Evolutionary conservation across 495 filamentous ascomycete genomes (phyloP).

Genomic region (Aspergillus hancockii): DNA sequence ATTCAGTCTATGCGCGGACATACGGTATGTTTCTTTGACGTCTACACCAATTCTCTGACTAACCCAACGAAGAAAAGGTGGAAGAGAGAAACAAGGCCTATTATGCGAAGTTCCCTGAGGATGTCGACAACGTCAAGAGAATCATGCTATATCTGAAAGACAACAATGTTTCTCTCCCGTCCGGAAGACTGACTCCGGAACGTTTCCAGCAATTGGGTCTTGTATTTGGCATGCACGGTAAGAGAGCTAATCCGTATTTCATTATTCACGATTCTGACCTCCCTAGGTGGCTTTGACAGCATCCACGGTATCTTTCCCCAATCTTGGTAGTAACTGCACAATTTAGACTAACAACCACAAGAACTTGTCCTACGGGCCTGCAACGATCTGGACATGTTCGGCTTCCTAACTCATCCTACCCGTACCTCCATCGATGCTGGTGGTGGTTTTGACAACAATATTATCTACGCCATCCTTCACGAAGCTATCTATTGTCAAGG

Average conservation of each 20-base stretch:
- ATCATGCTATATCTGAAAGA: constrained; percentile 63
- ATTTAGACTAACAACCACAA: constrained; percentile 22
- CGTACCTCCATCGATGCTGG: constrained; percentile 64
- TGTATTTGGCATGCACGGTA: constrained; percentile 73
- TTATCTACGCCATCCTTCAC: constrained; percentile 84
- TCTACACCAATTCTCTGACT: constrained; percentile 4
- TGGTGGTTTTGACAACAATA: constrained; percentile 67
- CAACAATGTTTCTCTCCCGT: constrained; percentile 60
- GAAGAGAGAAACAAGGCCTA: constrained; percentile 68
- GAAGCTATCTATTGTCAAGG: constrained; percentile 79
- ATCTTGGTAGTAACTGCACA: background rate
- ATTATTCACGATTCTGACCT: constrained; percentile 16
- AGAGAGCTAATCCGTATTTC: constrained; percentile 29
- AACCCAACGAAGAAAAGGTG: constrained; percentile 52
- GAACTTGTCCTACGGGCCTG: constrained; percentile 68
- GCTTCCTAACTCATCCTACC: constrained; percentile 69
- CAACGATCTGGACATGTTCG: constrained; percentile 70
- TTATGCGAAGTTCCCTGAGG: constrained; percentile 83
- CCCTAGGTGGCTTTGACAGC: constrained; percentile 60
- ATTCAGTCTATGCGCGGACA: constrained; percentile 72
- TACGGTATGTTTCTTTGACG: constrained; percentile 46
- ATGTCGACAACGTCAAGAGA: constrained; percentile 67
- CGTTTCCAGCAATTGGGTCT: constrained; percentile 77
- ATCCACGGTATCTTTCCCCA: constrained; percentile 54
- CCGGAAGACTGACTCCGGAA: constrained; percentile 65